Percentiles rank a stretch among this genome's conserved stretches.
Conservation (phyloP, 805 yeast genomes). For the Candida quercuum region DNA sequence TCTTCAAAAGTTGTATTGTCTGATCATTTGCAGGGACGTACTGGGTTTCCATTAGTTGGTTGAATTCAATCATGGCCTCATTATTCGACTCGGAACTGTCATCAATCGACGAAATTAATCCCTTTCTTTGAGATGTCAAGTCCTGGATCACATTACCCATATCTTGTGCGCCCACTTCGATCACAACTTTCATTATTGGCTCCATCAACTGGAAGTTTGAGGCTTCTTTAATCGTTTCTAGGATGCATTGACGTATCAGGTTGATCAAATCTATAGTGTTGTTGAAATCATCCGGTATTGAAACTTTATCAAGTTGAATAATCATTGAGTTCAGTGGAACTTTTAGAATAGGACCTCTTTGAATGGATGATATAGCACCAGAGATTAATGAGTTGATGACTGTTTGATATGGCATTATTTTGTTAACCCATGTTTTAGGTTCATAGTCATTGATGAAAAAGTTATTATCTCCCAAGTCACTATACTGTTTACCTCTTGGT, state of each 20-base stretch:
- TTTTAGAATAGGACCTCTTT: conserved; percentile 51
- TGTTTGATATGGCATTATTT: conserved; percentile 44
- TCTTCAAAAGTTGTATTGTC: conserved; percentile 35
- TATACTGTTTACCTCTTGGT: conserved; percentile 22
- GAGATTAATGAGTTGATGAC: conserved; percentile 49
- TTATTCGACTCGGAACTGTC: conserved; percentile 42
- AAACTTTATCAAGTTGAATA: conserved; percentile 44
- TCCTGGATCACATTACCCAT: conserved; percentile 85
- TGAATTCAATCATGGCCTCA: conserved; percentile 41
- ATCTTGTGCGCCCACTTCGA: conserved; percentile 63
- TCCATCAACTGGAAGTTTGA: conserved; percentile 57
- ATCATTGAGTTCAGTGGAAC: conserved; percentile 57
- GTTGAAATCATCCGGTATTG: conserved; percentile 46
- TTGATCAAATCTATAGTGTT: conserved; percentile 35
- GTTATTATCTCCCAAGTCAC: conserved; percentile 30
- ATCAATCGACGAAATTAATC: conserved; percentile 64
- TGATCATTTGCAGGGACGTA: conserved; percentile 69
- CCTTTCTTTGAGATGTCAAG: conserved; percentile 71
- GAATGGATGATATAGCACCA: conserved; percentile 57
- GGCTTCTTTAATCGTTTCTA: conserved; percentile 30
- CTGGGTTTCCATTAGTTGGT: conserved; percentile 51
- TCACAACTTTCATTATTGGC: conserved; percentile 77
- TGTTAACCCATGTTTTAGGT: conserved; percentile 21
- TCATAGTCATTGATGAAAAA: conserved; percentile 27
- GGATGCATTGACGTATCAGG: conserved; percentile 40